These are phyloP conservation scores for Calonectria ilicicola DNA, from an alignment of 2,329 filamentous ascomycete species.

Conservation along the genomic window DNA sequence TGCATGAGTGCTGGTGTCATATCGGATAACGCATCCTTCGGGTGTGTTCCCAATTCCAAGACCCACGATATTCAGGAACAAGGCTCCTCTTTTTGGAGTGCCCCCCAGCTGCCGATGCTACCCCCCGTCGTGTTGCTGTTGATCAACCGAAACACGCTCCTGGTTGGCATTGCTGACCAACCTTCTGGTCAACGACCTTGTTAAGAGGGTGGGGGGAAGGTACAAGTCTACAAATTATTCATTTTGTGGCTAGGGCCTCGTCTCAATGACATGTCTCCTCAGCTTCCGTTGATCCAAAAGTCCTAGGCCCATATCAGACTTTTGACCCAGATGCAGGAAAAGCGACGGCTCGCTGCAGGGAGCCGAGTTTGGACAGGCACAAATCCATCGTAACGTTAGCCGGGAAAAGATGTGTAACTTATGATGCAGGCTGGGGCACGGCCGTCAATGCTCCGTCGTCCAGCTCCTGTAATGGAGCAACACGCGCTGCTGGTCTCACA, in stretches of 20 bases:
- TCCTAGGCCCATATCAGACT: not conserved
- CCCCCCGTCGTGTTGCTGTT: not conserved
- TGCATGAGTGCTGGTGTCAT: not conserved
- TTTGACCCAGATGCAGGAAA: not conserved
- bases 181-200: not conserved
- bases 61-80: slow-evolving; percentile 7
- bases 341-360: slow-evolving; percentile 3
- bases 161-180: not conserved
- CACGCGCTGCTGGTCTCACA: not conserved
- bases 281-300: not conserved
- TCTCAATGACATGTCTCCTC: not conserved
- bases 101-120: not conserved
- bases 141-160: not conserved
- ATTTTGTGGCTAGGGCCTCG: not conserved
- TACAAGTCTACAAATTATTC: not conserved
- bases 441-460: slow-evolving; percentile 14
- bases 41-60: slow-evolving; percentile 8
- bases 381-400: slow-evolving; percentile 6
- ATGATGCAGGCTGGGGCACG: slow-evolving; percentile 14
- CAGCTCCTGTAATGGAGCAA: slow-evolving; percentile 1
- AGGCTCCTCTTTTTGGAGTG: not conserved
- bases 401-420: not conserved
- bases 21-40: slow-evolving; percentile 4
- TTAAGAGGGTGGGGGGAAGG: not conserved
- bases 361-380: slow-evolving; percentile 6